Evolutionary conservation across 768 basidiomycete species (phyloP), one percentile per base, ranked within the genome.

Genomic region (Suillus plorans): DNA sequence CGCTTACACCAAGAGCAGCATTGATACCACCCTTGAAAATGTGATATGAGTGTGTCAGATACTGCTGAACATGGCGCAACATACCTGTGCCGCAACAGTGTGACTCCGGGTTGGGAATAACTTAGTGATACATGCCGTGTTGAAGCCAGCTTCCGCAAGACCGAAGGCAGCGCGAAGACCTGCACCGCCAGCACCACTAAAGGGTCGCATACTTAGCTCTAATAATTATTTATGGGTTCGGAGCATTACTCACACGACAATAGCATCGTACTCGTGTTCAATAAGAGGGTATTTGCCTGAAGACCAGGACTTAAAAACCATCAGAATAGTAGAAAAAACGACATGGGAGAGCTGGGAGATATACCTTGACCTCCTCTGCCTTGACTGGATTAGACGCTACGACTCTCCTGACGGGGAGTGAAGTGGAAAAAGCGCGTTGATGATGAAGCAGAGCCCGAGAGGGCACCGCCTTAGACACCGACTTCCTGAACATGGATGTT

Each of bases 91-190:
- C 63, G 97, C 97, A 66, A 99, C 97, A 42, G 97, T 99, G 76
- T 99, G 97, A 82, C 92, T 95, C 79, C 97, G 87, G 25, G 97
- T 99, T 10, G 97, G 97, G 84, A 99, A 99, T 20, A 99, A 85
- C 80, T 99, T 99, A 70, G 97, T 98, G 78, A 99, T 98, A 76
- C 97, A 99, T 22, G 97, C 97, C 20, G 97, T 99, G 74, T 99
- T 99, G 80, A 99, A 91, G 62, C 97, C 97, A 67, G 94, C 94
- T 80, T 99, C 96, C 64, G 97, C 97, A 49, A 99, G 87, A 80
- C 97, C 96, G 77, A 99, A 99, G 22, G 97, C 97, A 50, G 97
- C 97, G 78, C 97, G 88, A 71, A 99, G 85, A 80, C 97, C 97
- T 59, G 97, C 97, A 78, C 97, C 97, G 70, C 97, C 97, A 31